phyloP scores from a whole-genome alignment of 345 rosid genomes.

The Triadica sebifera region DNA sequence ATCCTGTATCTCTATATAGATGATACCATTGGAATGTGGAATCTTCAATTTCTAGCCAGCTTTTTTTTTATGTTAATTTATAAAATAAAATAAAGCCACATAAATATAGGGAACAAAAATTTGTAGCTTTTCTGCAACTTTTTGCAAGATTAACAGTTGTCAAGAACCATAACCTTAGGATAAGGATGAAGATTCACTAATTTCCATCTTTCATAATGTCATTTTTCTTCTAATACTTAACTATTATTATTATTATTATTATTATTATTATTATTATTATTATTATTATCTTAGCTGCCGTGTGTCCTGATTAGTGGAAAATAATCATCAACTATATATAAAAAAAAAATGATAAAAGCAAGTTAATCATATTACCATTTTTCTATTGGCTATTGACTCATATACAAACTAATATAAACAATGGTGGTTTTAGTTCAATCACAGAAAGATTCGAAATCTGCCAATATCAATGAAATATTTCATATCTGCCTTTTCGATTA shows the following conservation, averaged over 20 bases:
- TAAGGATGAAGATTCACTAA: slow-evolving; percentile 32
- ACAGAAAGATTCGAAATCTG: neutral
- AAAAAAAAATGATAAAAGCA: neutral
- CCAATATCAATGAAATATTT: slow-evolving; percentile 6
- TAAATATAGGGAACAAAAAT: neutral
- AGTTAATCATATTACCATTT: slow-evolving; percentile 18
- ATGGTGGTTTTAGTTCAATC: slow-evolving; percentile 21
- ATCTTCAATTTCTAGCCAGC: too few relatives aligned
- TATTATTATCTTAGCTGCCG: too few relatives aligned
- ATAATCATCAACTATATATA: neutral
- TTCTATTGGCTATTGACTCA: slow-evolving; percentile 45
- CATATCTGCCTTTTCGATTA: neutral
- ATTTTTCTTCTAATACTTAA: neutral
- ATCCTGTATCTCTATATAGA: neutral
- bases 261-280: too few relatives aligned
- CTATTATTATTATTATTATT: too few relatives aligned
- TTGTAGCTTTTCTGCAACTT: slow-evolving; percentile 18
- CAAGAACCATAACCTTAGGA: slow-evolving; percentile 26
- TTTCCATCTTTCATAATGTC: slow-evolving; percentile 13
- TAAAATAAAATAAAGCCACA: neutral
- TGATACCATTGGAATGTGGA: neutral
- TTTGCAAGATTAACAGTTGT: slow-evolving; percentile 7
- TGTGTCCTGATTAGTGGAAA: slow-evolving; percentile 32
- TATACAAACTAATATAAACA: neutral
- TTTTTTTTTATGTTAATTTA: neutral